Conservation (phyloP, 1,284 basidiomycete species). For the Apiotrichum mycotoxinovorans region DNA sequence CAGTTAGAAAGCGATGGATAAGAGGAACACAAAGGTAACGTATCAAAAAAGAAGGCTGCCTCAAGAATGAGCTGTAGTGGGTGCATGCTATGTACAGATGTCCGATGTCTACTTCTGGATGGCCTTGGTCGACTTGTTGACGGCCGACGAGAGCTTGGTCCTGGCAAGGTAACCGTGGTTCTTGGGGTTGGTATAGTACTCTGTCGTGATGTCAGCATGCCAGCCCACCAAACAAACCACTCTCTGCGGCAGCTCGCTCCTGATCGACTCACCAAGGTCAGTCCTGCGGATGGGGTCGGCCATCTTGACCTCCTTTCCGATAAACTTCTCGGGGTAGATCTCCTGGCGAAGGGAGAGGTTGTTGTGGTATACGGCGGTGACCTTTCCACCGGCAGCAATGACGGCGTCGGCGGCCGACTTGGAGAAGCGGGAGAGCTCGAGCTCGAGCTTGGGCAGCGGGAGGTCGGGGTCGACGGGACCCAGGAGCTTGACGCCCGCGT, state of each 20-base stretch:
- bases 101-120: constrained; percentile 2
- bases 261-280: constrained; percentile 67
- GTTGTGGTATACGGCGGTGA: constrained; percentile 93
- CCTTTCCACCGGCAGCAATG: constrained; percentile 73
- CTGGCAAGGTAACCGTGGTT: constrained; percentile 49
- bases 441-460: constrained; percentile 63
- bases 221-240: not conserved
- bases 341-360: constrained; percentile 74
- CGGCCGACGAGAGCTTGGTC: constrained; percentile 10
- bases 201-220: constrained; percentile 15
- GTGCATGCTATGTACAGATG: constrained; percentile 6
- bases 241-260: not conserved
- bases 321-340: constrained; percentile 57
- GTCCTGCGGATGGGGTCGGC: constrained; percentile 78
- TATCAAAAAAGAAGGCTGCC: too few relatives aligned
- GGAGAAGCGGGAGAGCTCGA: constrained; percentile 80
- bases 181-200: constrained; percentile 50
- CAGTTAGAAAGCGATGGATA: too few relatives aligned
- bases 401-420: constrained; percentile 80
- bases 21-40: too few relatives aligned
- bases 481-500: constrained; percentile 77
- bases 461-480: constrained; percentile 61
- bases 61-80: not conserved
- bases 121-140: not conserved
- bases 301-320: constrained; percentile 60